These are phyloP conservation scores for Oemleria cerasiformis DNA, from an alignment of 306 rosid genomes.

Conservation along the genomic window DNA sequence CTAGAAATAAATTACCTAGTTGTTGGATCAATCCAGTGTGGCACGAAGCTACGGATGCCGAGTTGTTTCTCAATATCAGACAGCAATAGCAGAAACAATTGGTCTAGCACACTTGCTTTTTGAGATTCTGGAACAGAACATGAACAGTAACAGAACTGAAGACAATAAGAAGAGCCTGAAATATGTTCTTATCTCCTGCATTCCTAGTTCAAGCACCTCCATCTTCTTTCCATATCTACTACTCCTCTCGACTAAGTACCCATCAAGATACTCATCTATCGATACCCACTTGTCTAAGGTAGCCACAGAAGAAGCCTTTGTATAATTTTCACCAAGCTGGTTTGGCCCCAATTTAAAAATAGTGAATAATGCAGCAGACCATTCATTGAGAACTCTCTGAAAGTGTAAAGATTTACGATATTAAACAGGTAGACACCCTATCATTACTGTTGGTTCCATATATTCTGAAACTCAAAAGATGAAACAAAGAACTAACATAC, in stretches of 20 bases:
- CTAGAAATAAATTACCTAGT: background rate
- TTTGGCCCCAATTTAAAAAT: constrained; percentile 71
- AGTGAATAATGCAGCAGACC: constrained; percentile 93
- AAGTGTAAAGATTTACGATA: constrained; percentile 15
- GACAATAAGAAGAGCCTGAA: constrained; percentile 92
- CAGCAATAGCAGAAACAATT: constrained; percentile 62
- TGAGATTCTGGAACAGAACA: constrained; percentile 98
- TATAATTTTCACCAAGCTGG: constrained; percentile 40
- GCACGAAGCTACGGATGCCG: background rate
- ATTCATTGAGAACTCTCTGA: constrained; percentile 83
- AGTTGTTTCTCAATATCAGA: constrained; percentile 30
- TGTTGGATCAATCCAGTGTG: background rate
- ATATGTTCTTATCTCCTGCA: constrained; percentile 98
- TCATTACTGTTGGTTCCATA: constrained; percentile 8
- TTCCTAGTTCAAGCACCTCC: constrained; percentile 93
- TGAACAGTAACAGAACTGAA: constrained; percentile 77
- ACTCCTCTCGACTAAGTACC: constrained; percentile 88
- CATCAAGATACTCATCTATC: constrained; percentile 91
- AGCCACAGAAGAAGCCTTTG: constrained; percentile 39
- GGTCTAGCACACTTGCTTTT: constrained; percentile 78
- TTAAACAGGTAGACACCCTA: background rate
- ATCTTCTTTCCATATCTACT: constrained; percentile 92
- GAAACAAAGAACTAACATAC: constrained; percentile 38
- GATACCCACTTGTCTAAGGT: constrained; percentile 70
- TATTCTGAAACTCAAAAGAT: background rate